Conservation (phyloP, 2,329 filamentous ascomycete species). For the Trichoderma sp. region DNA sequence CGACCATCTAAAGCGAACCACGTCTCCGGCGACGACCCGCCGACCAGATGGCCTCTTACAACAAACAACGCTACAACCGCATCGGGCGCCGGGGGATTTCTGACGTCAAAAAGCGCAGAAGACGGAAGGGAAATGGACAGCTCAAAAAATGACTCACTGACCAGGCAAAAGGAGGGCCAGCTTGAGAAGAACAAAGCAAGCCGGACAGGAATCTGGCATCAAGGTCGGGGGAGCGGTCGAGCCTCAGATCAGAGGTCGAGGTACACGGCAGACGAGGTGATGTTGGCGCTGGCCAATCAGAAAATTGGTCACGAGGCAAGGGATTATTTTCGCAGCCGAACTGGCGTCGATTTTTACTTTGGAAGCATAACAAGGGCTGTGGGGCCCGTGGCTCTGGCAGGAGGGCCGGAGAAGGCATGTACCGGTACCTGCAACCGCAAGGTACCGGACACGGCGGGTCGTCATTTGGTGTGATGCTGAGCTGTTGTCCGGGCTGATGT, state of each 20-base stretch:
- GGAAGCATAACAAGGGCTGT: slow-evolving; percentile 16
- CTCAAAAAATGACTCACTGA: slow-evolving; percentile 36
- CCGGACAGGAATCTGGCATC: slow-evolving; percentile 23
- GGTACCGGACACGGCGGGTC: slow-evolving; percentile 3
- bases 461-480: not conserved
- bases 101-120: slow-evolving; percentile 5
- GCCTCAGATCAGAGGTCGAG: slow-evolving; percentile 36
- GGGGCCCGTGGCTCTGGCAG: not conserved
- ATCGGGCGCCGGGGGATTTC: not conserved
- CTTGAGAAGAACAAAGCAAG: slow-evolving; percentile 28
- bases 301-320: slow-evolving; percentile 40
- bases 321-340: slow-evolving; percentile 38
- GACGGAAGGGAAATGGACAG: not conserved
- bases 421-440: slow-evolving; percentile 12
- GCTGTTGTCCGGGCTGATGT: not conserved
- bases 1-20: slow-evolving; percentile 25
- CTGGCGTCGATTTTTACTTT: slow-evolving; percentile 36
- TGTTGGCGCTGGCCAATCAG: slow-evolving; percentile 41
- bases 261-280: slow-evolving; percentile 39
- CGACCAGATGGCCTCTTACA: not conserved
- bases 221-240: slow-evolving; percentile 30
- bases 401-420: not conserved
- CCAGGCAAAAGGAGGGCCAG: slow-evolving; percentile 32
- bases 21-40: slow-evolving; percentile 20
- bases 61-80: slow-evolving; percentile 1